Base-by-base conservation (phyloP, 345 rosid genomes). In the Acer negundo region DNA sequence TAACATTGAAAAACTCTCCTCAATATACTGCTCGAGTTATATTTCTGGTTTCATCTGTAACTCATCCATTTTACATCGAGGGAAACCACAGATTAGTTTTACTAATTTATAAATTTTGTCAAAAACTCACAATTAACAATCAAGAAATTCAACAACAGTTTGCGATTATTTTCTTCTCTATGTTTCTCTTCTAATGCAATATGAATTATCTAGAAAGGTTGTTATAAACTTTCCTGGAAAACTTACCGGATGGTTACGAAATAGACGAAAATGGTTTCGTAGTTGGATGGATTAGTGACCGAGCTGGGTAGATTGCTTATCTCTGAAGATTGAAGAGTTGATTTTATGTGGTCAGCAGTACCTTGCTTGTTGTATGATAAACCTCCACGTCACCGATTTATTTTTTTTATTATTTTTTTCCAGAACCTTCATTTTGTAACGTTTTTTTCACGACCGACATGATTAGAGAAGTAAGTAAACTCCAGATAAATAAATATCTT, bases 31-130 rank as follows among this genome's bases (percentile, higher is more conserved):
- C 69, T 26, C 7, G 16, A 38, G 56, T 51, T 53, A 9, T 56
- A 51, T 16, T 46, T 26, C 56, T 72, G 69, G 67, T 49, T 63
- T 69, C 62, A 68, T 63, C 62, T 24, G 47, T 44, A 42, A 61
- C 64, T 42, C 55, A 10, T 23, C 19, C 12, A 72, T 47, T 56
- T 74, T 63, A 74, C 23, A 7, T 16, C 0, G 10, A 31, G 79
- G 77, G 63, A 40, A 38, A 20, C 42, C 17, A 49, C 72, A 53
- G 74, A 24, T 16, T 16, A 62, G 63, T 26, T 65, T 31, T 11
- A 17, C 6, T 23, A 64, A 47, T 63, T 62, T 35, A 49, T 65
- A 51, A 15, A 62, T 31, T 59, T 61, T 80, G 69, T 23, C 16
- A 46, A 20, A 40, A 75, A 35, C 77, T 70, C 66, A 28, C n/a